A percentile compares a stretch with the other conserved stretches of the same genome.
These are phyloP conservation scores for Fusarium miscanthi DNA, from an alignment of 2,329 filamentous ascomycete species.

Conservation along the genomic window DNA sequence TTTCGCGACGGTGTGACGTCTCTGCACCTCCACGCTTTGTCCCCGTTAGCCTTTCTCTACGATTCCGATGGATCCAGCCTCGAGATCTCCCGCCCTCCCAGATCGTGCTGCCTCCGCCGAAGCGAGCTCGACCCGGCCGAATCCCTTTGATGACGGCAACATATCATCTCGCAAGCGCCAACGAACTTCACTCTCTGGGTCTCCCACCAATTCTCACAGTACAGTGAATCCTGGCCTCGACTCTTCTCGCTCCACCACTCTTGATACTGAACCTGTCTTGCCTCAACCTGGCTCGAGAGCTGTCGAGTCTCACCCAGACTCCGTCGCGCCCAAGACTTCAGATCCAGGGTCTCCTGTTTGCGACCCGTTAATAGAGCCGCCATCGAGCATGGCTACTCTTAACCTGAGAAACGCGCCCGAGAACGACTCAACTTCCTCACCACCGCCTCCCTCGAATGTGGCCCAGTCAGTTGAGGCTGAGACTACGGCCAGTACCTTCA, in stretches of 20 bases:
- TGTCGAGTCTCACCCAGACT: constrained; percentile 53
- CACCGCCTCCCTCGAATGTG: constrained; percentile 54
- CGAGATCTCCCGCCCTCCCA: constrained; percentile 62
- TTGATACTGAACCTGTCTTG: constrained; percentile 45
- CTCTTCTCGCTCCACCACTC: constrained; percentile 48
- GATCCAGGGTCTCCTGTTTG: constrained; percentile 49
- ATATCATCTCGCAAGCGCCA: constrained; percentile 69
- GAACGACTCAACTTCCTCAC: constrained; percentile 56
- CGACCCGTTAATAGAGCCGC: constrained; percentile 48
- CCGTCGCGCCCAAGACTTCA: constrained; percentile 58
- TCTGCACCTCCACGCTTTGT: constrained; percentile 59
- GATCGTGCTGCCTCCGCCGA: constrained; percentile 72
- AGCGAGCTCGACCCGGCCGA: constrained; percentile 70
- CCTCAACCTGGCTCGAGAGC: constrained; percentile 37
- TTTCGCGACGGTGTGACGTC: constrained; percentile 63
- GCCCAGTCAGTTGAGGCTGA: constrained; percentile 24
- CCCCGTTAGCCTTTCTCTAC: constrained; percentile 48
- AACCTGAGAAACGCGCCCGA: constrained; percentile 64
- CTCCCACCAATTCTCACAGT: constrained; percentile 65
- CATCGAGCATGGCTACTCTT: constrained; percentile 69
- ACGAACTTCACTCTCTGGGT: constrained; percentile 67
- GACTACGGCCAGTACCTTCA: not conserved
- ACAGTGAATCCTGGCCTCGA: constrained; percentile 50
- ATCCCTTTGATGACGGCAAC: constrained; percentile 72
- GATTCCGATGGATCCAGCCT: constrained; percentile 66